Base-by-base conservation (phyloP, 495 filamentous ascomycete genomes). In the Eremomyces bilateralis region DNA sequence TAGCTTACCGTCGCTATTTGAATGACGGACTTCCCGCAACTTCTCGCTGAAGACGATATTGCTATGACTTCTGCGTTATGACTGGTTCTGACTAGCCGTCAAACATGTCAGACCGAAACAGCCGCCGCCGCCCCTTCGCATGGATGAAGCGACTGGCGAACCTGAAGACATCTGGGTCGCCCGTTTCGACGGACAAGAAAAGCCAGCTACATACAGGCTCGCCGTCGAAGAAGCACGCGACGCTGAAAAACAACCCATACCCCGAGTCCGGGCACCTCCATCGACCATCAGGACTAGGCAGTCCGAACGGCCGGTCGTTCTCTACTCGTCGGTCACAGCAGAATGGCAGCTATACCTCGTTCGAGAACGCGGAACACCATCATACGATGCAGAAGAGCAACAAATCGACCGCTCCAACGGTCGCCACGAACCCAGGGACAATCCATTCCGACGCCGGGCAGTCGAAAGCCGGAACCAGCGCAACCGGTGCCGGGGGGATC, bases 81-180 rank as follows among this genome's bases (percentile, higher is more conserved):
- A 11, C 17, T 21, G 15, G 15, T 17, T 15, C 15, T 27, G 28
- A 24, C 45, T 48, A 22, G 43, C 34, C n/a, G 15, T 11, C 19
- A n/a, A 43, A 42, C 37, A 41, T 34, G 28, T 41, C 42, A 74
- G 71, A 73, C 52, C 63, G 69, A 38, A 68, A 72, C 56, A 62
- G 61, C 38, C 76, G 81, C 35, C 76, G 82, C 34, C 73, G 76
- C 33, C 85, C 85, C 3, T 94, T 97, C 53, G 71, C 84, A 29
- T 83, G 84, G 76, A 80, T 97, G 71, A 93, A 85, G 63, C 82
- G 84, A 41, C 67, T 97, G 19, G 73, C 82, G 20, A 88, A 71
- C 49, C 66, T 93, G 41, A 93, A 85, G 53, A 64, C 63, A 5
- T 61, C 50, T 20, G 64, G 67, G 3, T 56, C 63, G n/a, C 48